Percentiles rank a stretch among this genome's conserved stretches.
Conservation (phyloP, 345 rosid species). For the Melaleuca quinquenervia region DNA sequence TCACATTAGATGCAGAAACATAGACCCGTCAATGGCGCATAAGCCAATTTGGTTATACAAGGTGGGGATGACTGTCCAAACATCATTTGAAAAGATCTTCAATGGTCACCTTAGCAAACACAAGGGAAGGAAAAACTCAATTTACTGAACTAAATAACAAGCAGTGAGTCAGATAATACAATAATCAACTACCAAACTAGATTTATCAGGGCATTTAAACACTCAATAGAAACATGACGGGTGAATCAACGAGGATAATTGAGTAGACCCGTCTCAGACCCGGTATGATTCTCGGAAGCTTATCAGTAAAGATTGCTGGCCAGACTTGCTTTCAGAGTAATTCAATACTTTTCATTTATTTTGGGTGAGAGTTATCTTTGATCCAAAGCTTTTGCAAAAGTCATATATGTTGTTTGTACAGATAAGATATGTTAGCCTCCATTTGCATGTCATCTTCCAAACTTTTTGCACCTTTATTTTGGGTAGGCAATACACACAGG, state of each 20-base stretch:
- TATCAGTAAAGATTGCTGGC: not conserved
- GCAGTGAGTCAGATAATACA: not conserved
- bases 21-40: not conserved
- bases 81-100: not conserved
- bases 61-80: not conserved
- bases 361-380: not conserved
- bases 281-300: not conserved
- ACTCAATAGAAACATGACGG: not conserved
- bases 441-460: not conserved
- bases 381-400: not conserved
- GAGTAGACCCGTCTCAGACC: not conserved
- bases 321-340: not conserved
- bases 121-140: not conserved
- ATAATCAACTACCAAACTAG: not conserved
- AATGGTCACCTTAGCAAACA: not conserved
- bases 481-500: not conserved
- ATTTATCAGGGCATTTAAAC: not conserved
- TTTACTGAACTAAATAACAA: not conserved
- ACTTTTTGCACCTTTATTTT: not conserved
- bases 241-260: not conserved
- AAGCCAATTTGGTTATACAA: not conserved
- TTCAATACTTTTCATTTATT: not conserved
- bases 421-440: not conserved
- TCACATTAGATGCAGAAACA: not conserved
- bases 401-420: not conserved